Percentiles rank a stretch among this genome's conserved stretches.
phyloP scores from a whole-genome alignment of 2,329 filamentous ascomycete species.

The Tolypocladium guangdongense region DNA sequence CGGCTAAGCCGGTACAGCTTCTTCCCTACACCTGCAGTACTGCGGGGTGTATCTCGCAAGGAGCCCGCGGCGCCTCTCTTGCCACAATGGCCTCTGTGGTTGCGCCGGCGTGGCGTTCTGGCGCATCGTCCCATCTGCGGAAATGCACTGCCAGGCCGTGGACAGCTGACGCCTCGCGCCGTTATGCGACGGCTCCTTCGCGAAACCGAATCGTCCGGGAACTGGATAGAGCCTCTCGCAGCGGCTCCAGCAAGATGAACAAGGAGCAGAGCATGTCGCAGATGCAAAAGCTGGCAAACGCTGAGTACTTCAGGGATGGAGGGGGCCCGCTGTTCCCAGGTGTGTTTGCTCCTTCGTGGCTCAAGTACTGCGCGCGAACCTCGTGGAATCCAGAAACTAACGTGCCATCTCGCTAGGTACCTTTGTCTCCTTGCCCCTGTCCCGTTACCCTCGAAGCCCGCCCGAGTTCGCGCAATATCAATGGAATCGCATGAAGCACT shows the following conservation, averaged over 20 bases:
- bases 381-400: not conserved
- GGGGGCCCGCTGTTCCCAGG: slow-evolving; percentile 24
- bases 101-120: slow-evolving; percentile 10
- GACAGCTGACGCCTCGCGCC: slow-evolving; percentile 12
- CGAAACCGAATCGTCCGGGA: slow-evolving; percentile 16
- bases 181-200: slow-evolving; percentile 14
- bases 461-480: slow-evolving; percentile 23
- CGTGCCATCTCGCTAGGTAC: slow-evolving; percentile 25
- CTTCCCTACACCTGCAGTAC: not conserved
- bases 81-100: slow-evolving; percentile 6
- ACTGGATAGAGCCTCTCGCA: slow-evolving; percentile 13
- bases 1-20: not conserved
- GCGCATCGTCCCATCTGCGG: slow-evolving; percentile 8
- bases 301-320: slow-evolving; percentile 21
- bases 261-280: slow-evolving; percentile 18
- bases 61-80: not conserved
- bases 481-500: slow-evolving; percentile 24
- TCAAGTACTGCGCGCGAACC: not conserved
- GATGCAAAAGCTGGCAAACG: slow-evolving; percentile 18
- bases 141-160: slow-evolving; percentile 10
- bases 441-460: slow-evolving; percentile 19
- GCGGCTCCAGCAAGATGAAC: slow-evolving; percentile 13
- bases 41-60: not conserved
- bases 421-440: slow-evolving; percentile 33
- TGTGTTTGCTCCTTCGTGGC: slow-evolving; percentile 1